These are phyloP conservation scores for Pyricularia pennisetigena DNA, from an alignment of 2,329 filamentous ascomycete species.

Conservation along the genomic window DNA sequence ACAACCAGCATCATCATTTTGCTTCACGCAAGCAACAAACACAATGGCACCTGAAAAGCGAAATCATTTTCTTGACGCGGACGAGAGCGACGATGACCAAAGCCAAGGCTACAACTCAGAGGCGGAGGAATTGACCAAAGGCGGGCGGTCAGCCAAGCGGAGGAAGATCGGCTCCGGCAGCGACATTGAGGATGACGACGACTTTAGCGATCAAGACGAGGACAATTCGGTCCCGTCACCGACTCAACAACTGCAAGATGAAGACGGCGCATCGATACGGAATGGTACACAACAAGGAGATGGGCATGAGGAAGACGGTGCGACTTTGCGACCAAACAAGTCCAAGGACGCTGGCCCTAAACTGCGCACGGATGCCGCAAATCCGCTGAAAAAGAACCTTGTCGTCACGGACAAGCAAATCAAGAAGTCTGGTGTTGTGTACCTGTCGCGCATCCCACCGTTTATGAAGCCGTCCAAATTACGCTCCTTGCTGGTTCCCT, in stretches of 20 bases:
- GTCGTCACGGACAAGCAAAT: constrained; percentile 54
- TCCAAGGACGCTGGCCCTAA: not conserved
- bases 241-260: constrained; percentile 23
- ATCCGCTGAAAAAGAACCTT: constrained; percentile 57
- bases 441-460: constrained; percentile 74
- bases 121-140: constrained; percentile 55
- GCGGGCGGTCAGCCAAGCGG: constrained; percentile 51
- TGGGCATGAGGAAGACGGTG: constrained; percentile 1
- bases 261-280: constrained; percentile 14
- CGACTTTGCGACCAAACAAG: constrained; percentile 13
- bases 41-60: constrained; percentile 58
- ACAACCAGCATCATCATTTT: not conserved
- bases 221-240: constrained; percentile 5
- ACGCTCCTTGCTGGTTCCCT: constrained; percentile 62
- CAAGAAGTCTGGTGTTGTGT: constrained; percentile 69
- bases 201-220: constrained; percentile 25
- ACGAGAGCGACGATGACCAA: constrained; percentile 49
- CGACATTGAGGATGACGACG: constrained; percentile 21
- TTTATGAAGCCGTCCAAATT: constrained; percentile 82
- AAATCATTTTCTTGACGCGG: constrained; percentile 60
- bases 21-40: not conserved
- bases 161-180: constrained; percentile 43
- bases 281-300: constrained; percentile 10
- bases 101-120: constrained; percentile 57
- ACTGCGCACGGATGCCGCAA: constrained; percentile 36